phyloP scores from a whole-genome alignment of 176 grass and related monocot species.

The Sorghum bicolor region Sorghum_bicolor_NCBIv3 NC_012879.2:2848501-2849000 shows the following conservation, averaged over 20 bases:
- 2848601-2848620: neutral
- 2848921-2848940: conserved; percentile 30
- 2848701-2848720: neutral
- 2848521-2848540: neutral
- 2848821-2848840: conserved; percentile 37
- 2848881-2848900: conserved; percentile 19
- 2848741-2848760: neutral
- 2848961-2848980: conserved; percentile 18
- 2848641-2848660: neutral
- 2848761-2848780: neutral
- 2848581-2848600: neutral
- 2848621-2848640: neutral
- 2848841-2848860: conserved; percentile 31
- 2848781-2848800: neutral
- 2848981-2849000: conserved; percentile 31
- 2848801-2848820: neutral
- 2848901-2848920: neutral
- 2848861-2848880: conserved; percentile 20
- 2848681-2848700: neutral
- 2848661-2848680: neutral
- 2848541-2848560: neutral
- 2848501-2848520: neutral
- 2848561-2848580: neutral
- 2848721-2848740: neutral
- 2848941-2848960: conserved; percentile 20